Percentiles rank a stretch among this genome's conserved stretches.
Conservation (phyloP, 208 protist species). For the Crithidia acanthocephali region DNA sequence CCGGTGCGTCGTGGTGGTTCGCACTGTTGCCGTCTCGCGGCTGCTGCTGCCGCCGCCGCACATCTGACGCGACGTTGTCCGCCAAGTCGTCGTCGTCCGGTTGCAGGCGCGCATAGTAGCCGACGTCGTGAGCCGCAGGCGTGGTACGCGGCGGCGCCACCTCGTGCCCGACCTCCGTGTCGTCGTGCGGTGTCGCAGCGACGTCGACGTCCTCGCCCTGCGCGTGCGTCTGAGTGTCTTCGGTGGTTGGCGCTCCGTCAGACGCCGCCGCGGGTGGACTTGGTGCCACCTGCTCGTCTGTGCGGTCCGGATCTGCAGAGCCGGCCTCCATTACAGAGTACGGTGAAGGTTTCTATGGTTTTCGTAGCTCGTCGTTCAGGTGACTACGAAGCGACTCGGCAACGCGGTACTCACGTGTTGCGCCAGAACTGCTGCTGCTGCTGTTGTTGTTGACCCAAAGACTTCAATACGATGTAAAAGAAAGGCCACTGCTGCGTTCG, state of each 20-base stretch:
- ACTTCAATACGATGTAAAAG: too few relatives aligned
- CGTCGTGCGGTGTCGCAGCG: too few relatives aligned
- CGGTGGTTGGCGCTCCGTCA: neutral
- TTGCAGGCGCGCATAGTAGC: slow-evolving; percentile 18
- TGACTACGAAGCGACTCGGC: too few relatives aligned
- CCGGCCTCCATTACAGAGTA: slow-evolving; percentile 15
- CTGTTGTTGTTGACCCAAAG: too few relatives aligned
- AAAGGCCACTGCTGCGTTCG: too few relatives aligned
- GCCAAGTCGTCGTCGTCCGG: slow-evolving; percentile 32
- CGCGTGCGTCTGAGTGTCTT: neutral
- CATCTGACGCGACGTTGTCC: slow-evolving; percentile 48
- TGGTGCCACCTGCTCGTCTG: neutral
- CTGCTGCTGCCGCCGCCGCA: slow-evolving; percentile 18
- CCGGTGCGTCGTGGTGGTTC: neutral
- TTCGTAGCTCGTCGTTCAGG: too few relatives aligned
- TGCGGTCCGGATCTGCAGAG: neutral
- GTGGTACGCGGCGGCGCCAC: slow-evolving; percentile 6
- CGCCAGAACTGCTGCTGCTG: too few relatives aligned
- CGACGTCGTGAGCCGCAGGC: slow-evolving; percentile 2
- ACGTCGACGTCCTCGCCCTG: too few relatives aligned
- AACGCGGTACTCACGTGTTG: too few relatives aligned
- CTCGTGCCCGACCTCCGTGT: slow-evolving; percentile 12
- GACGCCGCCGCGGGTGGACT: neutral
- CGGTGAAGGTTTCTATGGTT: too few relatives aligned
- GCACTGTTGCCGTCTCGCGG: neutral